A percentile compares a stretch with the other conserved stretches of the same genome.
These are phyloP conservation scores for Argentina anserina DNA, from an alignment of 306 rosid genomes.

Conservation along the genomic window DNA sequence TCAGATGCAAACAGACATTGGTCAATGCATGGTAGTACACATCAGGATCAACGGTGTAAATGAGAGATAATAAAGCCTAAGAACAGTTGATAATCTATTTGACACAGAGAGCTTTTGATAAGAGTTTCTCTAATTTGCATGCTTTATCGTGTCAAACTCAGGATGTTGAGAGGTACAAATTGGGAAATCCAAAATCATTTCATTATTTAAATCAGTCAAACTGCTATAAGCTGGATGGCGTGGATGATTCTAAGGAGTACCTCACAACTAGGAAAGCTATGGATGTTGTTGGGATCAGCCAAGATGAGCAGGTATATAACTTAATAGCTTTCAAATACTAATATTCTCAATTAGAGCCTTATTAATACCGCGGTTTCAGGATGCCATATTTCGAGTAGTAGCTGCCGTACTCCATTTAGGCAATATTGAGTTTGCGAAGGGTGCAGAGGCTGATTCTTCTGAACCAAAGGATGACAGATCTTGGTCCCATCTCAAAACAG, in stretches of 20 bases:
- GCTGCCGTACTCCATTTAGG: conserved; percentile 95
- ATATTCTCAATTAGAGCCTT: neutral
- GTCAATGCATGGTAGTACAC: neutral
- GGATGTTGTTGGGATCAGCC: conserved; percentile 85
- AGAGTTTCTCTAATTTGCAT: conserved; percentile 4
- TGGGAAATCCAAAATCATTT: conserved; percentile 70
- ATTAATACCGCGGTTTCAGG: conserved; percentile 42
- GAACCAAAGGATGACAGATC: conserved; percentile 81
- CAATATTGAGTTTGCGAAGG: conserved; percentile 82
- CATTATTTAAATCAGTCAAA: conserved; percentile 90
- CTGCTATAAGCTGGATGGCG: conserved; percentile 55
- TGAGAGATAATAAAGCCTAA: neutral
- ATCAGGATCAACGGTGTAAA: neutral
- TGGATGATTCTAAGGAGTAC: conserved; percentile 87
- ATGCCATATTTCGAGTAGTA: conserved; percentile 80
- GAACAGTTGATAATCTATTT: conserved; percentile 3
- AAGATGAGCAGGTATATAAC: conserved; percentile 68
- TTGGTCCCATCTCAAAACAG: conserved; percentile 64
- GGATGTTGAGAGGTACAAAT: conserved; percentile 68
- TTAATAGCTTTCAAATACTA: conserved; percentile 13
- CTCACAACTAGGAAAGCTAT: conserved; percentile 79
- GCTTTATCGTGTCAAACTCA: conserved; percentile 25
- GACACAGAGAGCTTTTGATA: conserved; percentile 5
- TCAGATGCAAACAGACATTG: neutral
- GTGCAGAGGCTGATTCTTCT: conserved; percentile 69